Evolutionary conservation across 1,284 basidiomycete species (phyloP).

Genomic region (Exobasidium rhododendri): DNA sequence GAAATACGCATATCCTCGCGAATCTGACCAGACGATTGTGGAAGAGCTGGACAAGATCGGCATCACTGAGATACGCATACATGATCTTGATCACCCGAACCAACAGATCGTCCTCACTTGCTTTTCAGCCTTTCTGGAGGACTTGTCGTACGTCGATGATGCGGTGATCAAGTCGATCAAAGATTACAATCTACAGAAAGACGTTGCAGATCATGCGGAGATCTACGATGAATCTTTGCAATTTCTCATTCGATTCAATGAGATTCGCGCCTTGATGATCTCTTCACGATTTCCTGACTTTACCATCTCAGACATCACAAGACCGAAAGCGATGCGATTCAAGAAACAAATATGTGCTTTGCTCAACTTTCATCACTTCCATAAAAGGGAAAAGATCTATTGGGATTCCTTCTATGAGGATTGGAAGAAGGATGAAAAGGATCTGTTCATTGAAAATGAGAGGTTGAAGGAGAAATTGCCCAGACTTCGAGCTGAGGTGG

Average conservation of each 20-base stretch:
- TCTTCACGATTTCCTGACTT: conserved; percentile 48
- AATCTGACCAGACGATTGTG: background rate
- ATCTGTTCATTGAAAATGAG: background rate
- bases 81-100: background rate
- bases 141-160: background rate
- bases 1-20: background rate
- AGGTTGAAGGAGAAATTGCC: background rate
- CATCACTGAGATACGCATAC: background rate
- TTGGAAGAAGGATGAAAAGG: background rate
- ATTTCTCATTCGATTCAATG: background rate
- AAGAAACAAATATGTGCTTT: conserved; percentile 50
- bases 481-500: conserved; percentile 19
- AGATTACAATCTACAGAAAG: background rate
- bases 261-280: conserved; percentile 44
- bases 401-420: background rate
- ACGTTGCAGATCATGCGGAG: background rate
- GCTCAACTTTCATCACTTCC: conserved; percentile 53
- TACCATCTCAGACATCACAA: conserved; percentile 46
- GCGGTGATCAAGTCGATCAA: background rate
- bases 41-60: conserved; percentile 1
- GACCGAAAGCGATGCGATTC: conserved; percentile 49
- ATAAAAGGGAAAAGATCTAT: conserved; percentile 9
- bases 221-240: conserved; percentile 1
- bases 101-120: conserved; percentile 3
- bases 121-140: conserved; percentile 3